Conservation (phyloP, 1,139 yeast species). For the Arxiozyma telluris region DNA sequence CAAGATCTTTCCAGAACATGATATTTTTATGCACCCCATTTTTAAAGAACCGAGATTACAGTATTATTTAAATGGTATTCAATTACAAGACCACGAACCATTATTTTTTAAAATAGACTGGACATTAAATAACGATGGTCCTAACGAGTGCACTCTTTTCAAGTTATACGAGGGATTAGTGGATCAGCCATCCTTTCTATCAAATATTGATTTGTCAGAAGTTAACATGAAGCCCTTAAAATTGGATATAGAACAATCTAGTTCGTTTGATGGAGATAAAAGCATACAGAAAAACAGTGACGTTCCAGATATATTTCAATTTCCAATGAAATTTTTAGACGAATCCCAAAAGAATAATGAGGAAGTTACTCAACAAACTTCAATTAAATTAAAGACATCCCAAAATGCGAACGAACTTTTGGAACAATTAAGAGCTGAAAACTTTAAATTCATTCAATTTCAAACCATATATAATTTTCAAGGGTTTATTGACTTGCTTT, state of each 20-base stretch:
- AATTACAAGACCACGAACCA: background rate
- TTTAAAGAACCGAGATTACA: slow-evolving; percentile 22
- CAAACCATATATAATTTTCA: slow-evolving; percentile 25
- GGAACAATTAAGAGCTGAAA: slow-evolving; percentile 16
- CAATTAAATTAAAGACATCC: no score
- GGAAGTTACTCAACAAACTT: background rate
- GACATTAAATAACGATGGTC: slow-evolving; percentile 5
- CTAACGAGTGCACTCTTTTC: background rate
- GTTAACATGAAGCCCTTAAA: background rate
- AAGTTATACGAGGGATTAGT: slow-evolving; percentile 9
- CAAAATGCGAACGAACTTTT: slow-evolving; percentile 1
- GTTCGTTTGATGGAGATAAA: no score
- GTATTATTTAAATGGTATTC: slow-evolving; percentile 14
- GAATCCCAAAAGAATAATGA: background rate
- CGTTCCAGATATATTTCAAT: no score
- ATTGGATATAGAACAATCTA: no score
- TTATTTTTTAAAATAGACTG: slow-evolving; percentile 11
- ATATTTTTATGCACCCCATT: slow-evolving; percentile 20
- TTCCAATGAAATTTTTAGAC: no score
- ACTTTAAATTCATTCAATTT: slow-evolving; percentile 22
- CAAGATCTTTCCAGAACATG: slow-evolving; percentile 26
- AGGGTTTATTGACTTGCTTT: slow-evolving; percentile 14
- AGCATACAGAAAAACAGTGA: no score
- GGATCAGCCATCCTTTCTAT: slow-evolving; percentile 7
- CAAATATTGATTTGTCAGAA: background rate